Conservation (phyloP, 2,329 filamentous ascomycete genomes). For the Nothopassalora personata region DNA sequence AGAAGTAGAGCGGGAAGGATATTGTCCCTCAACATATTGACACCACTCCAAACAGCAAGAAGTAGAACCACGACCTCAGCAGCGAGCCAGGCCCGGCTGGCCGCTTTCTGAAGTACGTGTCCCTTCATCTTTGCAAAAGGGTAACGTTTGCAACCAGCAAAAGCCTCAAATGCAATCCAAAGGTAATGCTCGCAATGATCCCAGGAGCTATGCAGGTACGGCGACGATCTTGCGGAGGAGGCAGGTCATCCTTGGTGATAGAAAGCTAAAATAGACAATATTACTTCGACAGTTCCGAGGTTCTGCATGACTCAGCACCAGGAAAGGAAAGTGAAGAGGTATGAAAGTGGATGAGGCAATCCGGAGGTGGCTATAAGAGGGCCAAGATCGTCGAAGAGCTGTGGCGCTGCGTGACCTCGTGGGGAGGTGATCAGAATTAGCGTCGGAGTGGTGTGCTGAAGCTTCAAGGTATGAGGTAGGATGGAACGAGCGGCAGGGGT, state of each 20-base stretch:
- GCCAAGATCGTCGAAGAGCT: not conserved
- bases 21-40: not conserved
- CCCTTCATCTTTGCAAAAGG: not conserved
- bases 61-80: conserved; percentile 2
- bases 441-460: not conserved
- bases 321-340: not conserved
- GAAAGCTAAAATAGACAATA: not conserved
- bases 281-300: not conserved
- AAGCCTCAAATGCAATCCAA: not conserved
- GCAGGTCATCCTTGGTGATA: not conserved
- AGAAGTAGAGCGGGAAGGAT: not conserved
- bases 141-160: not conserved
- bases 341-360: not conserved
- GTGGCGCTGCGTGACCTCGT: not conserved
- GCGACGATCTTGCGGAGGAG: not conserved
- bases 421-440: not conserved
- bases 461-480: not conserved
- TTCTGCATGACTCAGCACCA: not conserved
- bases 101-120: not conserved
- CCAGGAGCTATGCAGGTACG: not conserved
- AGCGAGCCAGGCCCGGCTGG: conserved; percentile 2
- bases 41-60: not conserved
- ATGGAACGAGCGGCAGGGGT: not conserved
- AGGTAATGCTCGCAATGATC: not conserved
- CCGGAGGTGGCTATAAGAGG: not conserved